Conservation (phyloP, 192 early-diverging fungal species). For the Powellomyces hirtus region DNA sequence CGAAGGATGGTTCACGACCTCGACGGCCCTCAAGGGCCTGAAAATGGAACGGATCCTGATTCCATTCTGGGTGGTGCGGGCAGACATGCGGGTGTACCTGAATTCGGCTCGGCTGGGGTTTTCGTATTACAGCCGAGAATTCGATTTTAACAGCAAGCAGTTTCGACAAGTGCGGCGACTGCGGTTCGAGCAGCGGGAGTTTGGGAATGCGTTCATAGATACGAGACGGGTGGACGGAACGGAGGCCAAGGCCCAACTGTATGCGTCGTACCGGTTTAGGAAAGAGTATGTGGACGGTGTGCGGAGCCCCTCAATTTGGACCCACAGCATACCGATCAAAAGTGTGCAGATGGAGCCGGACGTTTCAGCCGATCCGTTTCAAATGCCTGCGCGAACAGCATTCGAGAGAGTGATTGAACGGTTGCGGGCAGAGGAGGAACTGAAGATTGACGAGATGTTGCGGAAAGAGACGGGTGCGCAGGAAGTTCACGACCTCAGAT, state of each 20-base stretch:
- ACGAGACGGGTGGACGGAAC: conserved; percentile 2
- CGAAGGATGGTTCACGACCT: conserved; percentile 18
- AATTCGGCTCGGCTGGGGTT: conserved; percentile 12
- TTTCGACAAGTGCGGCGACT: conserved; percentile 9
- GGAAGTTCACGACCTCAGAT: conserved; percentile 10
- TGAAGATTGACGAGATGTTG: background rate
- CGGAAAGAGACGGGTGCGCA: conserved; percentile 4
- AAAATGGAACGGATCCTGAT: conserved; percentile 12
- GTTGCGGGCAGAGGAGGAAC: background rate
- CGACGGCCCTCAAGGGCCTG: conserved; percentile 1
- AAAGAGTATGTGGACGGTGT: conserved; percentile 21
- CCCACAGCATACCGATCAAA: background rate
- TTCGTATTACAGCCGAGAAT: background rate
- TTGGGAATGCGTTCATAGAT: background rate
- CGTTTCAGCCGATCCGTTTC: conserved; percentile 14
- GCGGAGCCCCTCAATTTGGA: conserved; percentile 1
- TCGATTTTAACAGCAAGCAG: conserved; percentile 6
- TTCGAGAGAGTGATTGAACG: background rate
- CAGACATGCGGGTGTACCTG: conserved; percentile 8
- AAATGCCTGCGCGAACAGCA: conserved; percentile 5
- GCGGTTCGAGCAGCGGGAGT: conserved; percentile 7
- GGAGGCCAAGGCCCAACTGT: conserved; percentile 4
- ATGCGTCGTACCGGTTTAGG: conserved; percentile 15
- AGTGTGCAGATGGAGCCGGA: background rate
- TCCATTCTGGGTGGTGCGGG: conserved; percentile 20